phyloP scores from a whole-genome alignment of 805 yeast species.

The Candida tibetensis region DNA sequence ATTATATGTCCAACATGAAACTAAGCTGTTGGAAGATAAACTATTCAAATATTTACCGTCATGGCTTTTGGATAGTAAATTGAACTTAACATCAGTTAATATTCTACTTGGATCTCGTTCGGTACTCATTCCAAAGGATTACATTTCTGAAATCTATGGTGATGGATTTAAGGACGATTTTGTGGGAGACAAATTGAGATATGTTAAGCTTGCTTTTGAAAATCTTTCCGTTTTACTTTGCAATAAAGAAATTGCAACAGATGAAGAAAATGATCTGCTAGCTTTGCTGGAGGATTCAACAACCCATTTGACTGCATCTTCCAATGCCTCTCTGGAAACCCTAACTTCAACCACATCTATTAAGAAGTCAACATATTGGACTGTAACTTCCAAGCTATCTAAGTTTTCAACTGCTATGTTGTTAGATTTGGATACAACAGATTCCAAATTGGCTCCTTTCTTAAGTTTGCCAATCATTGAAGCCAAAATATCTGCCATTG shows the following conservation, averaged over 20 bases:
- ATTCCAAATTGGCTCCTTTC: conserved; percentile 13
- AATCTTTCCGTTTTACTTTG: conserved; percentile 8
- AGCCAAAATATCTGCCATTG: conserved; percentile 10
- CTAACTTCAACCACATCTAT: conserved; percentile 13
- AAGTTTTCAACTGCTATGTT: conserved; percentile 16
- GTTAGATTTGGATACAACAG: conserved; percentile 10
- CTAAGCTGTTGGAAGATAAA: conserved; percentile 7
- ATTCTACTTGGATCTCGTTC: conserved; percentile 38
- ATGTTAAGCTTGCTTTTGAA: conserved; percentile 13
- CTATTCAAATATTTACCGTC: conserved; percentile 27
- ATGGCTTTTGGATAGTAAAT: conserved; percentile 30
- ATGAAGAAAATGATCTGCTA: conserved; percentile 1
- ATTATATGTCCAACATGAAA: not conserved
- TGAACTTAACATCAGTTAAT: conserved; percentile 15
- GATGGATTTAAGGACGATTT: conserved; percentile 16
- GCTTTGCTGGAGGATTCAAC: conserved; percentile 1
- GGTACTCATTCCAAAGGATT: conserved; percentile 29
- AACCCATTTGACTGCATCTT: conserved; percentile 6
- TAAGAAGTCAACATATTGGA: conserved; percentile 22
- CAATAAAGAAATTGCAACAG: conserved; percentile 2
- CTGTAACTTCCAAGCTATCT: conserved; percentile 11
- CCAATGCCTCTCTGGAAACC: conserved; percentile 30
- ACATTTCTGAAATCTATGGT: conserved; percentile 12
- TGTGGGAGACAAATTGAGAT: conserved; percentile 19
- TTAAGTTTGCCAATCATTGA: conserved; percentile 21